Base-by-base conservation (phyloP, 345 rosid species). In the Laguncularia racemosa region DNA sequence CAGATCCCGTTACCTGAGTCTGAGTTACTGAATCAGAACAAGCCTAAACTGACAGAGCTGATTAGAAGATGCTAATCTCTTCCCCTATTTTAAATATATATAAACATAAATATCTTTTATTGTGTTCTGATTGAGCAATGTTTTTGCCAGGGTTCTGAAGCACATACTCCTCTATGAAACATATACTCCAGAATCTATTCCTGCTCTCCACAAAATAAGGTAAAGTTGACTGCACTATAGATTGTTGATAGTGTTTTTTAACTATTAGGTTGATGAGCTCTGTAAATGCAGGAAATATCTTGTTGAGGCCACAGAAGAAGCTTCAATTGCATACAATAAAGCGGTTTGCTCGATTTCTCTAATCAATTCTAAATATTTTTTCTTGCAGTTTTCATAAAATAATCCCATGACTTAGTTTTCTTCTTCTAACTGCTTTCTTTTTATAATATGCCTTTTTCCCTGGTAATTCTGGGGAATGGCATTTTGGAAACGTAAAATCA, bases 171-270 rank as follows among this genome's bases (percentile, higher is more conserved):
- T 89, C 49, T 86, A 84, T 33, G 97, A 88, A 61, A 93, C 99
- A 57, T 93, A 89, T 62, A 89, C 96, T 19, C 83, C 72, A 52
- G 99, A 89, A 47, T 89, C 96, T 3, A 80, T 93, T 73, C 91
- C 99, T 20, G 95, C 99, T 12, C 77, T 93, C 57, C 96, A 81
- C 66, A 89, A 83, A 67, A 89, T 93, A 80, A 82, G 96, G 99
- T 93, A 46, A 60, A 54, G 9, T 33, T 33, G 40, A 33, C 6
- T 33, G 40, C 9, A 7, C 11, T 33, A 7, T 33, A 4, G 9
- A 33, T 33, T 33, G 40, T 33, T 6, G 40, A 33, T 33, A 33
- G 40, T 33, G 40, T 33, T 33, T 33, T 33, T 33, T 6, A 12
- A 14, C 18, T 45, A 50, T 47, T 43, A 19, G 50, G 20, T 16